Percentiles rank a stretch among this genome's conserved stretches.
Evolutionary conservation across 208 protist genomes (phyloP).

Genomic region (Entamoeba histolytica): DNA sequence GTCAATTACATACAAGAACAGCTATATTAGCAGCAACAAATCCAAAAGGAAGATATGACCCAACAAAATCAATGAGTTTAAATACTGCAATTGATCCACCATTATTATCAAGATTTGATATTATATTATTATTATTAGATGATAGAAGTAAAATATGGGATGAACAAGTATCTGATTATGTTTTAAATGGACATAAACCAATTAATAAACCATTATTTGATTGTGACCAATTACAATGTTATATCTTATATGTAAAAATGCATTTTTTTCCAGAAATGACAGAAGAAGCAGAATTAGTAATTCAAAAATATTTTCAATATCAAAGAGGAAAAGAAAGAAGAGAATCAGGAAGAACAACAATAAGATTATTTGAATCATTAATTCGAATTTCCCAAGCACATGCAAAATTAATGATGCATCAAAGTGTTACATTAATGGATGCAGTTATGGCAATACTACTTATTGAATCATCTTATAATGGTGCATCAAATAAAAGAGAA

Average conservation of each 20-base stretch:
- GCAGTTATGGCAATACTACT: neutral
- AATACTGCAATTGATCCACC: conserved; percentile 49
- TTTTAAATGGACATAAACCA: neutral
- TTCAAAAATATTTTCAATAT: neutral
- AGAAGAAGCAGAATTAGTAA: neutral
- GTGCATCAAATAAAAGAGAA: neutral
- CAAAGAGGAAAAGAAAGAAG: neutral
- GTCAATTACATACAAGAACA: conserved; percentile 88
- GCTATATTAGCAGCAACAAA: conserved; percentile 87
- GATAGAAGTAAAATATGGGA: conserved; percentile 13
- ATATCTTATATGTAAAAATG: neutral
- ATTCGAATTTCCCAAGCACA: neutral
- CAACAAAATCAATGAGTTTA: conserved; percentile 35
- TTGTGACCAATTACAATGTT: neutral
- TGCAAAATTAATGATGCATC: neutral
- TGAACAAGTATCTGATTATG: neutral
- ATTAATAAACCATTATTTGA: neutral
- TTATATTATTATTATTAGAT: conserved; percentile 65
- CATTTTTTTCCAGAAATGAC: neutral
- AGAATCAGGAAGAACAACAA: neutral
- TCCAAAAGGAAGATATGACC: conserved; percentile 62
- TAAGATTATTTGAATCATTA: neutral
- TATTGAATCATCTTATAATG: neutral
- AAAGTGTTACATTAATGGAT: neutral
- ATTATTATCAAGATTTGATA: conserved; percentile 77